Evolutionary conservation across 1,284 basidiomycete species (phyloP).

Genomic region (Irpex lacteus): DNA sequence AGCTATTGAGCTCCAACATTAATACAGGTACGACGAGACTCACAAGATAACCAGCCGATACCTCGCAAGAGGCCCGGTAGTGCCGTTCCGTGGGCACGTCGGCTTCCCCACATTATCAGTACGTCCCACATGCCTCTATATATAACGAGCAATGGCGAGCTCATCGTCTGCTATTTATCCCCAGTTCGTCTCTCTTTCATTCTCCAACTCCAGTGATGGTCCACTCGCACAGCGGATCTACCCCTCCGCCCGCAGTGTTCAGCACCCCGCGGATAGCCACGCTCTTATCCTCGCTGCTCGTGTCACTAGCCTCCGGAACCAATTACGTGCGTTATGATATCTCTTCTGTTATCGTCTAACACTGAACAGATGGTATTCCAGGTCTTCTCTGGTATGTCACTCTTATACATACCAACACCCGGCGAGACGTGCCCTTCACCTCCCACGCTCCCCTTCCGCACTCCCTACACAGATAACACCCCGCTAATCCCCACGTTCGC

Average conservation of each 20-base stretch:
- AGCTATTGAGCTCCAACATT: no score
- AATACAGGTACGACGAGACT: no score
- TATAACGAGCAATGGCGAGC: not conserved
- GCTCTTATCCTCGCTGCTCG: slow-evolving; percentile 52
- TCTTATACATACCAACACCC: not conserved
- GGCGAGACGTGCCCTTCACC: not conserved
- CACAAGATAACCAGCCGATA: no score
- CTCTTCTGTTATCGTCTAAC: not conserved
- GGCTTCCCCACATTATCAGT: not conserved
- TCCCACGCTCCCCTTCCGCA: not conserved
- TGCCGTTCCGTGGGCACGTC: not conserved
- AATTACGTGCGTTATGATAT: slow-evolving; percentile 54
- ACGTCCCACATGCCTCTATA: not conserved
- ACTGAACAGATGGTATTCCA: slow-evolving; percentile 14
- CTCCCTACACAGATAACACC: no score
- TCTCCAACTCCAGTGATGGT: not conserved
- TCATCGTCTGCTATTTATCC: not conserved
- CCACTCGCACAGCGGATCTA: slow-evolving; percentile 12
- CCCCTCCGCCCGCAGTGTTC: slow-evolving; percentile 32
- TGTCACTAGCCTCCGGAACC: slow-evolving; percentile 62
- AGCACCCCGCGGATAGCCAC: slow-evolving; percentile 42
- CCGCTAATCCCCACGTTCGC: not conserved
- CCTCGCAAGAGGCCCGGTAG: not conserved
- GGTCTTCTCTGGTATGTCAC: slow-evolving; percentile 48
- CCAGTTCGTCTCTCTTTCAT: not conserved